phyloP scores from a whole-genome alignment of 148 eudicot genomes.

The Diospyros lotus region DNA sequence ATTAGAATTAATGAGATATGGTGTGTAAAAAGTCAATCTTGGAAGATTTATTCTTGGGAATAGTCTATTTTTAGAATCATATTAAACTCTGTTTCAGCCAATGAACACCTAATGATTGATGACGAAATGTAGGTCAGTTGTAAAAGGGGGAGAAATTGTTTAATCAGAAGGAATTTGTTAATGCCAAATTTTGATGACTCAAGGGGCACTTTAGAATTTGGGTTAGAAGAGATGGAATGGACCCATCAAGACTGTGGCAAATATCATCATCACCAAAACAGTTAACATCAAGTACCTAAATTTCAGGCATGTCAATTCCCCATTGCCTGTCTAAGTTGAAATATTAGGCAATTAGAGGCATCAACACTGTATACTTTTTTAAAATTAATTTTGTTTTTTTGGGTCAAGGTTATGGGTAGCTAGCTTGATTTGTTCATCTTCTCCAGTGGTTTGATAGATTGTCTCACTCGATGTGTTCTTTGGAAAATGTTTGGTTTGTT shows the following conservation, averaged over 20 bases:
- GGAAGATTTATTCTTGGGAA: slow-evolving; percentile 10
- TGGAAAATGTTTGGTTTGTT: too few relatives aligned
- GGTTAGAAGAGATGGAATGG: background rate
- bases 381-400: too few relatives aligned
- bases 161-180: slow-evolving; percentile 5
- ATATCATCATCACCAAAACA: slow-evolving; percentile 6
- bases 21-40: slow-evolving; percentile 21
- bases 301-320: background rate
- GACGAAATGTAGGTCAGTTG: slow-evolving; percentile 27
- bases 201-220: slow-evolving; percentile 23
- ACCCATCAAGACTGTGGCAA: slow-evolving; percentile 10
- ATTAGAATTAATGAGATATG: slow-evolving; percentile 11
- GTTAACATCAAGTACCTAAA: slow-evolving; percentile 15
- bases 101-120: slow-evolving; percentile 24
- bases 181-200: slow-evolving; percentile 26
- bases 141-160: slow-evolving; percentile 14
- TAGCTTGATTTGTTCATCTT: too few relatives aligned
- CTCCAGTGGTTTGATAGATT: too few relatives aligned
- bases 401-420: too few relatives aligned
- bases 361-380: too few relatives aligned
- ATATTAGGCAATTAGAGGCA: too few relatives aligned
- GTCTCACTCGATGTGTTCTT: too few relatives aligned
- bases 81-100: slow-evolving; percentile 5
- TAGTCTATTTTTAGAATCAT: slow-evolving; percentile 15
- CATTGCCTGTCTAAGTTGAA: too few relatives aligned